Percentiles rank a stretch among this genome's conserved stretches.
These are phyloP conservation scores for Astrephomene gubernaculifera DNA, from an alignment of 139 green algal species.

Conservation along the genomic window DNA sequence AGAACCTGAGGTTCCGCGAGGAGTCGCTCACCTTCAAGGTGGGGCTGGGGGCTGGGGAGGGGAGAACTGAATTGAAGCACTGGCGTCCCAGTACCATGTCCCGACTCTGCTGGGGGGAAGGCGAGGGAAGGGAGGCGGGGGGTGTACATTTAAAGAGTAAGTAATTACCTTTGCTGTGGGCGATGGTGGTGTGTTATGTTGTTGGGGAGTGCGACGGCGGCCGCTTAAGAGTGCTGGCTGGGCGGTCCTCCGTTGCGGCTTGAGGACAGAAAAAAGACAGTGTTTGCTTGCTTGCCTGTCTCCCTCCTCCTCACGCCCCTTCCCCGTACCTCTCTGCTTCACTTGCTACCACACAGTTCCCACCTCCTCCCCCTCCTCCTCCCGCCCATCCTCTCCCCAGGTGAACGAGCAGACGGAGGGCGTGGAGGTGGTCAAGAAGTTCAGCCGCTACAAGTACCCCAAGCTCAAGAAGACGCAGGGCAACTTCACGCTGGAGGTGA, in stretches of 20 bases:
- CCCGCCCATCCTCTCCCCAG: constrained; percentile 23
- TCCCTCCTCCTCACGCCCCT: background rate
- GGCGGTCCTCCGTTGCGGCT: no score
- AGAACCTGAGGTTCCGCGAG: constrained; percentile 99
- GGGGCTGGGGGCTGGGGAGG: background rate
- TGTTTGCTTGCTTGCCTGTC: no score
- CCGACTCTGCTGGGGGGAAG: no score
- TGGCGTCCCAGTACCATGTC: no score
- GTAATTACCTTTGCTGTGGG: no score
- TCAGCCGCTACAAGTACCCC: constrained; percentile 93
- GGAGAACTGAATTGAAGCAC: no score
- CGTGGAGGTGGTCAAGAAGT: constrained; percentile 85
- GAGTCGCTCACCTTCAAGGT: constrained; percentile 98
- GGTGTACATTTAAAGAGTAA: no score
- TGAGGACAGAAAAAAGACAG: no score
- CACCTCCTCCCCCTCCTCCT: background rate
- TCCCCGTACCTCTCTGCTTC: background rate
- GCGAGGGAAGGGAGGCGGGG: no score
- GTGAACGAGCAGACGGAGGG: constrained; percentile 72
- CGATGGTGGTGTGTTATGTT: background rate
- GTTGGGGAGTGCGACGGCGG: background rate
- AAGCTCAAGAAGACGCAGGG: constrained; percentile 93
- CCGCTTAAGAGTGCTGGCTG: background rate
- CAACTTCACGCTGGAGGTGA: constrained; percentile 70
- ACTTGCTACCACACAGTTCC: no score